These are phyloP conservation scores for Chrysoporthe austroafricana DNA, from an alignment of 2,329 filamentous ascomycete species.

Conservation along the genomic window DNA sequence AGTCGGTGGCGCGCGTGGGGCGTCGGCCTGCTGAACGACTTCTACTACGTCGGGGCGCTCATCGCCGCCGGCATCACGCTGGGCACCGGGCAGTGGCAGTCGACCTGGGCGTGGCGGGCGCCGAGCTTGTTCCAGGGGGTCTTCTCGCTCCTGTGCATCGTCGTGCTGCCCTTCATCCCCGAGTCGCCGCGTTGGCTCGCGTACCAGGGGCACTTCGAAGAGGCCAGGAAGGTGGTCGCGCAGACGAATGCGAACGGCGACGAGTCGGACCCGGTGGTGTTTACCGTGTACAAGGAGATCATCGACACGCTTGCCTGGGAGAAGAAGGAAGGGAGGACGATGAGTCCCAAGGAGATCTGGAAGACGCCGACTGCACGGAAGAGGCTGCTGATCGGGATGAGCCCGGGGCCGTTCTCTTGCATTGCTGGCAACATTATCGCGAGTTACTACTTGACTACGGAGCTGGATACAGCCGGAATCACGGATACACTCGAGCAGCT, in stretches of 20 bases:
- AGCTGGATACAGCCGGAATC: constrained; percentile 51
- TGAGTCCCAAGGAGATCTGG: constrained; percentile 43
- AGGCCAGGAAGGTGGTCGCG: constrained; percentile 47
- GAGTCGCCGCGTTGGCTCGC: constrained; percentile 54
- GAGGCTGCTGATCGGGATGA: constrained; percentile 45
- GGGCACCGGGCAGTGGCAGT: constrained; percentile 44
- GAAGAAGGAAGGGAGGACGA: constrained; percentile 43
- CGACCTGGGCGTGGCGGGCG: constrained; percentile 48
- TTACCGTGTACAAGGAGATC: constrained; percentile 49
- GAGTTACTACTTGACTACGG: constrained; percentile 46
- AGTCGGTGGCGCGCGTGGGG: constrained; percentile 49
- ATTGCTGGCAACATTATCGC: constrained; percentile 46
- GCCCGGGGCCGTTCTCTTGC: constrained; percentile 38
- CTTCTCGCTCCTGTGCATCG: constrained; percentile 38
- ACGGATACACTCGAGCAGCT: constrained; percentile 47
- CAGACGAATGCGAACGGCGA: constrained; percentile 50
- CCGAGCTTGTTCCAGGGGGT: constrained; percentile 45
- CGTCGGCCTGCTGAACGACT: constrained; percentile 42
- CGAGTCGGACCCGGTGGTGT: constrained; percentile 41
- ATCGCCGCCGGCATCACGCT: constrained; percentile 53
- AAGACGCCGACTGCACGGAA: constrained; percentile 42
- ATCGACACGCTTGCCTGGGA: constrained; percentile 51
- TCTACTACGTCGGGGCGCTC: constrained; percentile 44
- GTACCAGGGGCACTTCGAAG: constrained; percentile 44
- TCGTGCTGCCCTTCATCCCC: constrained; percentile 46